Base-by-base conservation (phyloP, 768 basidiomycete species). In the Leccinellum albellum region DNA sequence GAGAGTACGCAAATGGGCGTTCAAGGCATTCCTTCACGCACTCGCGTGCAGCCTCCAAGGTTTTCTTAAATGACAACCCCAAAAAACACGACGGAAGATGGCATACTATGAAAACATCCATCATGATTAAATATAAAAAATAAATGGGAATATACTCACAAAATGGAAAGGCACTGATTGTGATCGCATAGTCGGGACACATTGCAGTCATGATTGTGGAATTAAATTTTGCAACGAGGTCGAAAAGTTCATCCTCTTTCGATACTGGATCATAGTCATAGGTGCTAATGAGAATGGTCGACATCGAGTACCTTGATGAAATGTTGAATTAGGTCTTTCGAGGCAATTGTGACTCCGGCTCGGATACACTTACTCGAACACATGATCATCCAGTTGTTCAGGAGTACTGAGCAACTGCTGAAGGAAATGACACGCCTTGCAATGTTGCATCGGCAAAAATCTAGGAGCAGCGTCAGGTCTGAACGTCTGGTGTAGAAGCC, bases 401-500 rank as follows among this genome's bases (percentile, higher is more conserved):
- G 63, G 55, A 12, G 17, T 5, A 10, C 35, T 20, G 3, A 60
- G 6, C 46, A 64, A 24, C 12, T n/a, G 50, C 6, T 17, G 50
- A 3, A 55, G 54, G 9, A 64, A 23, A 8, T 29, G 33, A 42
- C 59, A 55, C 9, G 53, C 42, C 10, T 53, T 60, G 15, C 37
- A 40, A 17, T 61, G 46, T 28, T 54, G 55, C 3, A 24, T 6
- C 0, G 24, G 54, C 0, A 42, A 5, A 21, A 62, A 63, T 44
- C 53, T 59, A 0, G 23, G 6, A 6, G 31, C 45, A 1, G 26
- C 50, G 0, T 51, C 44, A 0, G 1, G 10, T 3, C 40, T 23
- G n/a, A 63, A 59, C 0, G 61, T 53, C 26, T 62, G 60, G 37
- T 63, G 61, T 20, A 63, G 55, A 26, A 63, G n/a, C 2, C 51